Base-by-base conservation (phyloP, 2,329 filamentous ascomycete species). In the Pseudogymnoascus sp. region DNA sequence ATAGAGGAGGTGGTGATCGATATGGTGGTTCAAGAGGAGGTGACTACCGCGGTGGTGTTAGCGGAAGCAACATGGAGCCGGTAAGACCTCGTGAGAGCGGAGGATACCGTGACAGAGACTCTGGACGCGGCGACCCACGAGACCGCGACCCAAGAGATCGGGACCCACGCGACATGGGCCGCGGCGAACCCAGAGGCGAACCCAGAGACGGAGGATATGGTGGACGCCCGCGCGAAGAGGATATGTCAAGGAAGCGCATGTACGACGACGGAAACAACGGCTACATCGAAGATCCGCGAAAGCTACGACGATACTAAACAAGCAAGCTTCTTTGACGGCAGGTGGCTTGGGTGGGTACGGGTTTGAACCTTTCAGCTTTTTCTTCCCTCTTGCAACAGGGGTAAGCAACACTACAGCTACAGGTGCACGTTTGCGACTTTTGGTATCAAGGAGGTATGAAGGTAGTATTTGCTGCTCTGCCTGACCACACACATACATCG, bases 21-120 rank as follows among this genome's bases (percentile, higher is more conserved):
- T 69, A 78, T 63, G 69, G 68, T 60, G 79, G 68, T 66, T 74
- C 70, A 76, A 82, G 70, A 62, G 66, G 69, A 43, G 64, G 66
- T 3, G 62, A 62, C 22, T 41, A 53, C 31, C 43, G 59, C 60
- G 68, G 64, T 63, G 67, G 70, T 65, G 72, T 71, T 60, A 73
- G 71, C 65, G 90, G 90, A 68, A 90, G 90, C 78, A 95, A 96
- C 77, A 89, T 89, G 76, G 91, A 96, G 75, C 91, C 90, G 66
- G 85, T 95, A 73, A 87, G 89, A 72, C 85, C 86, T 61, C 78
- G 86, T 71, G 83, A 84, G 76, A 33, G 31, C 8, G 81, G 67
- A 70, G 79, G 77, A 38, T 76, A 76, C 64, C 71, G 75, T 60
- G 75, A 78, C 59, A 73, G 77, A 62, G 76, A 78, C 61, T 71